Evolutionary conservation across 2,329 filamentous ascomycete genomes (phyloP).

Genomic region (Leptosphaerulina australis): DNA sequence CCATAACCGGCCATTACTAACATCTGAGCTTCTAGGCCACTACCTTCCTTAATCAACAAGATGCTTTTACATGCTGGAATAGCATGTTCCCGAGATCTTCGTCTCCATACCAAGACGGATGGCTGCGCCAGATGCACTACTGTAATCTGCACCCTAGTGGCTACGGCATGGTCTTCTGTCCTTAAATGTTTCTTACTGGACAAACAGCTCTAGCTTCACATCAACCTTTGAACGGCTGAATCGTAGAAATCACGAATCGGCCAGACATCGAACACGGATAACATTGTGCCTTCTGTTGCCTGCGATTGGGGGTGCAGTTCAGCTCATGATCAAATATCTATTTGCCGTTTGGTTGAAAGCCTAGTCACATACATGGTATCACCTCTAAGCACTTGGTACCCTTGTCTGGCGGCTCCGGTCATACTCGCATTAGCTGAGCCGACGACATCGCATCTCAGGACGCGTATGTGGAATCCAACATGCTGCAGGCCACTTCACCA

Average conservation of each 20-base stretch:
- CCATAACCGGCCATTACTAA: slow-evolving; percentile 31
- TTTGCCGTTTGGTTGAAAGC: neutral
- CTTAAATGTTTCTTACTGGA: slow-evolving; percentile 4
- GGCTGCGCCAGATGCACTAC: slow-evolving; percentile 18
- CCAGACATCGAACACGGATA: neutral
- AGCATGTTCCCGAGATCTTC: slow-evolving; percentile 12
- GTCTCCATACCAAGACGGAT: slow-evolving; percentile 25
- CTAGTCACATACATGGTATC: slow-evolving; percentile 4
- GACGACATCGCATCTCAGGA: slow-evolving; percentile 1
- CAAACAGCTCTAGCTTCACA: slow-evolving; percentile 1
- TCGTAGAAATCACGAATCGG: slow-evolving; percentile 3
- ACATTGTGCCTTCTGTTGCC: neutral
- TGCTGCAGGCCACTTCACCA: slow-evolving; percentile 1
- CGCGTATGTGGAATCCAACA: slow-evolving; percentile 4
- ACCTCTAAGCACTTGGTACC: slow-evolving; percentile 1
- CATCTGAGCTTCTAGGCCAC: slow-evolving; percentile 29
- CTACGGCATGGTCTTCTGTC: slow-evolving; percentile 2
- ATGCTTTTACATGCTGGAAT: slow-evolving; percentile 16
- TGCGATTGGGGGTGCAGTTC: slow-evolving; percentile 1
- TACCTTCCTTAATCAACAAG: slow-evolving; percentile 25
- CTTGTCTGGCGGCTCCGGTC: slow-evolving; percentile 10
- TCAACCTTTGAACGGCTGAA: slow-evolving; percentile 2
- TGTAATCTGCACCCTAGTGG: slow-evolving; percentile 5
- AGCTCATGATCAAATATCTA: neutral
- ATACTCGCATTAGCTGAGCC: neutral